Base-by-base conservation (phyloP, 441 rosid genomes). In the Kokia cookei region DNA sequence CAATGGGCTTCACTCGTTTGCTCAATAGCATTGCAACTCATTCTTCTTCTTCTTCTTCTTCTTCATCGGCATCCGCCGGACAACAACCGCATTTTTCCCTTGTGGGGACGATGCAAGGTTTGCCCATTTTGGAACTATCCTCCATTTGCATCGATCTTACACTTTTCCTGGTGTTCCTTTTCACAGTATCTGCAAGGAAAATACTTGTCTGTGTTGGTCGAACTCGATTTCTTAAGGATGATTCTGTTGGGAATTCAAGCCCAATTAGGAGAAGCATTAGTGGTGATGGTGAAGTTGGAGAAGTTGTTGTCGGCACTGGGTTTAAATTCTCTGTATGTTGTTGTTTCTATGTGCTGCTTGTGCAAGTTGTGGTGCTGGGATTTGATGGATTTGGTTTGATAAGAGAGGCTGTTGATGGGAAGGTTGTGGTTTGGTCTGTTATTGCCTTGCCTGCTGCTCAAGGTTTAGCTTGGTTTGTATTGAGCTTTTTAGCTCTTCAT, bases 391-490 rank as follows among this genome's bases (percentile, higher is more conserved):
- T 89, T 83, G 82, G 75, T 45, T 79, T 90, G 88, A 77, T 90
- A 67, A 84, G 88, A 79, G 78, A 74, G 75, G 85, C 84, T 53
- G 85, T 78, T 54, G 62, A 72, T 37, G 81, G 84, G 70, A 75
- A 80, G 32, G 70, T 47, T 65, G 88, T 84, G 81, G 88, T 86
- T 82, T 89, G 90, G 90, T 84, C 87, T 63, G 66, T 76, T 67
- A 76, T 92, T 66, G 83, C 78, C 79, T 81, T 83, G 55, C 94
- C 99, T 76, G 86, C 85, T 69, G 84, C 89, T 17, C 97, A 86
- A 73, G 79, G 90, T 77, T 83, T 96, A 82, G 90, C 98, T 77
- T 96, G 97, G 99, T 79, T 87, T 77, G 84, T 91, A 29, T 72
- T 93, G 83, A 90, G 93, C 82, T 88, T 87, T 80, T 87, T 83